Conservation (phyloP, 257 asterid species). For the Nicotiana attenuata region DNA sequence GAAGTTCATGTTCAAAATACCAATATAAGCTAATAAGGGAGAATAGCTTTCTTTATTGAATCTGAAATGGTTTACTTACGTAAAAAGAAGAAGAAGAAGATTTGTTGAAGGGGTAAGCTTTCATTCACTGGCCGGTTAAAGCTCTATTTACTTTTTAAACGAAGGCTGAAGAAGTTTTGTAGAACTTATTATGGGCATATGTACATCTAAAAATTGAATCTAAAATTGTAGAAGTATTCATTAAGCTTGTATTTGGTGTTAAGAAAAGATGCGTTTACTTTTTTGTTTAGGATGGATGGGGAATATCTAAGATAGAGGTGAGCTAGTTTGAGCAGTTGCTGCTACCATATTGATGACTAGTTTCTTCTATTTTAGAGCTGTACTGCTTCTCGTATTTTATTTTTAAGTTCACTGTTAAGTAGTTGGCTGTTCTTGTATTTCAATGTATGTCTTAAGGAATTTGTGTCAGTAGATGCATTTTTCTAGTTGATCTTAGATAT, state of each 20-base stretch:
- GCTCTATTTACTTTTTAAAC: neutral
- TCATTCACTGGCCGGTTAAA: neutral
- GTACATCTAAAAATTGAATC: neutral
- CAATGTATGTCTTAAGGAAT: neutral
- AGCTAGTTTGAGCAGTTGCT: conserved; percentile 5
- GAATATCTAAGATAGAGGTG: neutral
- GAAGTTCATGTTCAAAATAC: neutral
- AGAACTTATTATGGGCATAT: neutral
- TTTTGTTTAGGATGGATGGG: neutral
- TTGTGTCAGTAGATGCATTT: conserved; percentile 6
- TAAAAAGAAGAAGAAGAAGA: neutral
- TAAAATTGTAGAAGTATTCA: neutral
- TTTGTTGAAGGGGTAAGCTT: conserved; percentile 3
- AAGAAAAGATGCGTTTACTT: neutral
- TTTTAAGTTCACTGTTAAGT: neutral
- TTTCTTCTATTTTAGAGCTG: conserved; percentile 4
- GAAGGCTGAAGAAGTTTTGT: neutral
- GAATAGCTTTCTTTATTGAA: neutral
- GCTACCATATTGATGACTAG: neutral
- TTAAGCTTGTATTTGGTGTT: neutral
- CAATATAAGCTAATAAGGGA: neutral
- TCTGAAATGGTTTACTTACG: neutral
- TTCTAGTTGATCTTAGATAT: neutral
- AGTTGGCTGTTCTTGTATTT: neutral
- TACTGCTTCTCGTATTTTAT: neutral